Percentiles rank a stretch among this genome's conserved stretches.
Conservation (phyloP, 495 filamentous ascomycete genomes). For the Aspergillus affinis region DNA sequence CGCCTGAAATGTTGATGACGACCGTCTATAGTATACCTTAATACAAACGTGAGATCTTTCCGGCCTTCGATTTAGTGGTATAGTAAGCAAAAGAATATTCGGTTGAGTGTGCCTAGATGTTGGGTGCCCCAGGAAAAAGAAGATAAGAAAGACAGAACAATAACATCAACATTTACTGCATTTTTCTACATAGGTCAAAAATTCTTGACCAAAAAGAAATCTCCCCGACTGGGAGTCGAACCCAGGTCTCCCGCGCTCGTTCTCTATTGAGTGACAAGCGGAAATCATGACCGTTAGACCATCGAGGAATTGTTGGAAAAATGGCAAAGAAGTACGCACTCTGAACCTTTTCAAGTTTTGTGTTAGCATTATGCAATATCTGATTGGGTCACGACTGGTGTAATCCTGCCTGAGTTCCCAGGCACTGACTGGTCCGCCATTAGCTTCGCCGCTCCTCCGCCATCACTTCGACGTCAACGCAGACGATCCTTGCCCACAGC, state of each 20-base stretch:
- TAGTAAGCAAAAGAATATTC: no score
- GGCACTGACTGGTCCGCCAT: not conserved
- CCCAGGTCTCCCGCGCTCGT: not conserved
- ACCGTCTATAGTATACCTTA: conserved; percentile 16
- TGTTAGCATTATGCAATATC: not conserved
- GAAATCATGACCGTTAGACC: not conserved
- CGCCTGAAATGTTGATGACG: conserved; percentile 15
- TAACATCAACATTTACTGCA: no score
- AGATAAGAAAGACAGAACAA: no score
- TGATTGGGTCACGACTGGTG: not conserved
- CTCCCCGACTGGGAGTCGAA: not conserved
- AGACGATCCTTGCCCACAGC: not conserved
- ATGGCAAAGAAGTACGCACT: not conserved
- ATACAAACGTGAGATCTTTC: conserved; percentile 9
- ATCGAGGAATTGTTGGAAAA: not conserved
- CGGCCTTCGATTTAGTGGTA: no score
- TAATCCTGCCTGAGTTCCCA: conserved; percentile 1
- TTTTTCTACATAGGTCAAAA: no score
- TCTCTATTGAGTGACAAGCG: not conserved
- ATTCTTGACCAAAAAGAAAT: no score
- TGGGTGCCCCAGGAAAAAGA: no score
- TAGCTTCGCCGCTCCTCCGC: not conserved
- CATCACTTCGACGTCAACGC: not conserved
- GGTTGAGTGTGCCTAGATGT: no score
- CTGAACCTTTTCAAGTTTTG: not conserved